phyloP scores from a whole-genome alignment of 208 protist species.

The Strigomonas culicis region DNA sequence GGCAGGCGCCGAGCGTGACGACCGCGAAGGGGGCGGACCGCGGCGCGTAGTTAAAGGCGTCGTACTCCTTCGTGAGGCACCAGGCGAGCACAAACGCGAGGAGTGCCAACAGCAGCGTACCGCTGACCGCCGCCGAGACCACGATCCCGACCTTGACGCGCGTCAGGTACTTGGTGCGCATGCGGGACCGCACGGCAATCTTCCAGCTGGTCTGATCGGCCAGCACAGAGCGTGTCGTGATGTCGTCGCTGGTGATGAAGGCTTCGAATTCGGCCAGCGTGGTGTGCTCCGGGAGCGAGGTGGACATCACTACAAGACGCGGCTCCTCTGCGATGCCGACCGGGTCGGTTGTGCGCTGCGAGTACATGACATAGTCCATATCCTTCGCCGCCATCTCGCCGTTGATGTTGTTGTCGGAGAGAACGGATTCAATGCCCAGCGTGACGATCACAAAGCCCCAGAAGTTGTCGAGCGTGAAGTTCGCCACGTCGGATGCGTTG shows the following conservation, averaged over 20 bases:
- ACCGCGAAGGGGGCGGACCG: slow-evolving; percentile 72
- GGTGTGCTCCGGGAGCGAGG: slow-evolving; percentile 12
- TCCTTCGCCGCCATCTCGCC: slow-evolving; percentile 6
- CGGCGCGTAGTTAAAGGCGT: slow-evolving; percentile 53
- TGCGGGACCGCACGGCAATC: slow-evolving; percentile 23
- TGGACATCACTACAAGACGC: slow-evolving; percentile 11
- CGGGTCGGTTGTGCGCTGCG: background rate
- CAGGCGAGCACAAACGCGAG: slow-evolving; percentile 24
- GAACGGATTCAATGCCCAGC: slow-evolving; percentile 35
- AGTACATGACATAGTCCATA: slow-evolving; percentile 61
- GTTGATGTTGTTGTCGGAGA: slow-evolving; percentile 23
- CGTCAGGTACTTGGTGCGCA: slow-evolving; percentile 11
- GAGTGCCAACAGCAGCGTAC: slow-evolving; percentile 15
- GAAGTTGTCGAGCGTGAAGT: slow-evolving; percentile 26
- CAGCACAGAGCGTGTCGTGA: background rate
- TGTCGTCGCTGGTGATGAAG: background rate
- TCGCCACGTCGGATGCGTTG: background rate
- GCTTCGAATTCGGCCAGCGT: background rate
- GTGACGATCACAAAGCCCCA: slow-evolving; percentile 59
- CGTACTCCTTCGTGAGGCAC: slow-evolving; percentile 37
- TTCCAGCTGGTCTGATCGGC: slow-evolving; percentile 7
- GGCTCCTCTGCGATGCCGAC: background rate
- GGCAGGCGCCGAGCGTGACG: slow-evolving; percentile 53
- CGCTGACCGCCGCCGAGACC: slow-evolving; percentile 26
- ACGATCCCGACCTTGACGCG: slow-evolving; percentile 21